phyloP scores from a whole-genome alignment of 805 yeast species.

The Blastobotrys peoriensis region DNA sequence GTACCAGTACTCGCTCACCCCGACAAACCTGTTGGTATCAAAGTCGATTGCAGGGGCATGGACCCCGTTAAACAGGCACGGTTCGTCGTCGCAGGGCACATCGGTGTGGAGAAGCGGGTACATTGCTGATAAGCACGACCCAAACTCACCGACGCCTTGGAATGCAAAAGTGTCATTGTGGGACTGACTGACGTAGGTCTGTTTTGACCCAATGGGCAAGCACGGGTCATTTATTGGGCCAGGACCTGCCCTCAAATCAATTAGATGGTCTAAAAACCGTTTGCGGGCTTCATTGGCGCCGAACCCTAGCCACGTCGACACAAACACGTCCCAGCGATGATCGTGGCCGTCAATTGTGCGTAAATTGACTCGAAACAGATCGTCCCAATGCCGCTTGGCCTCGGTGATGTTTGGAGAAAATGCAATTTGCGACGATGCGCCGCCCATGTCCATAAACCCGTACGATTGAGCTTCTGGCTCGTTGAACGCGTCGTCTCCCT shows the following conservation, averaged over 20 bases:
- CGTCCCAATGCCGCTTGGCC: conserved; percentile 60
- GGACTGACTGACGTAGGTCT: conserved; percentile 6
- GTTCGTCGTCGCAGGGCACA: conserved; percentile 77
- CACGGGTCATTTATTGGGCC: conserved; percentile 63
- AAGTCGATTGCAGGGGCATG: conserved; percentile 89
- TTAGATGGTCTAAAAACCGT: conserved; percentile 46
- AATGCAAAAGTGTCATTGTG: conserved; percentile 32
- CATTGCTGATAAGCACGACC: conserved; percentile 60
- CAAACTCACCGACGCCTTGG: conserved; percentile 74
- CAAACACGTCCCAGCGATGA: conserved; percentile 81
- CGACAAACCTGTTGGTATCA: conserved; percentile 74
- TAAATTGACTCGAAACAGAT: conserved; percentile 59
- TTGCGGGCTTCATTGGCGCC: conserved; percentile 93
- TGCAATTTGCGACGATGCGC: conserved; percentile 95
- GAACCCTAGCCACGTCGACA: conserved; percentile 94
- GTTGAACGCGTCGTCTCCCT: conserved; percentile 40
- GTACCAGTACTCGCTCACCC: conserved; percentile 96
- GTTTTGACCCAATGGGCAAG: conserved; percentile 49
- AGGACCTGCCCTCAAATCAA: conserved; percentile 6
- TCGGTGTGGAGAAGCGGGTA: conserved; percentile 75
- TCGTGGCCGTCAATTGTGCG: conserved; percentile 64
- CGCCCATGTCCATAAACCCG: conserved; percentile 99
- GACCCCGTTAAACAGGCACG: conserved; percentile 91
- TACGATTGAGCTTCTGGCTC: conserved; percentile 37
- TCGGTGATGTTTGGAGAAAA: conserved; percentile 74